These are phyloP conservation scores for Waitea zeae DNA, from an alignment of 1,284 basidiomycete species.

Conservation along the genomic window DNA sequence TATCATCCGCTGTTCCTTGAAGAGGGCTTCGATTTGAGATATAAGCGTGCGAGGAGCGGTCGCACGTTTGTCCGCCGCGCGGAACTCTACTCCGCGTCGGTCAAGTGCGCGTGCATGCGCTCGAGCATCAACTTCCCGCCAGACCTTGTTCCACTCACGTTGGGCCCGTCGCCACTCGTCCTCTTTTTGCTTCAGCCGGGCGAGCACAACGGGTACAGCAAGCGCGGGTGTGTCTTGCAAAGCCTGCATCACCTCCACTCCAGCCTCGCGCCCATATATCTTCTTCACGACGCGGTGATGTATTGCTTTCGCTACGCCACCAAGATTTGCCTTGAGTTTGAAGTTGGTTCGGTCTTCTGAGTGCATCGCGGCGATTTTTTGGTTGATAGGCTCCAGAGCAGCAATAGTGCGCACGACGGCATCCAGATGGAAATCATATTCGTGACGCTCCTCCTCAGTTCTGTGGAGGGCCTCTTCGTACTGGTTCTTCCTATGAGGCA, in stretches of 20 bases:
- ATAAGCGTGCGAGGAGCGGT: slow-evolving; percentile 74
- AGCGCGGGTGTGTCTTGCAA: slow-evolving; percentile 88
- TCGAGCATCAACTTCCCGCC: slow-evolving; percentile 90
- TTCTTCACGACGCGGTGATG: slow-evolving; percentile 95
- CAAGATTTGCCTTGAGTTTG: slow-evolving; percentile 84
- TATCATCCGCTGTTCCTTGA: slow-evolving; percentile 74
- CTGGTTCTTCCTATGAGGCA: slow-evolving; percentile 86
- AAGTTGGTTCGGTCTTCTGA: slow-evolving; percentile 71
- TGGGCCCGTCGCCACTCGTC: slow-evolving; percentile 99
- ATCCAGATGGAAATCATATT: slow-evolving; percentile 98
- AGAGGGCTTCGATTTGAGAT: slow-evolving; percentile 76
- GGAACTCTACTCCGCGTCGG: slow-evolving; percentile 87
- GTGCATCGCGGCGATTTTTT: slow-evolving; percentile 72
- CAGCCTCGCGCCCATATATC: slow-evolving; percentile 83
- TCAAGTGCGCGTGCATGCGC: slow-evolving; percentile 91
- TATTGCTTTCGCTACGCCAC: slow-evolving; percentile 81
- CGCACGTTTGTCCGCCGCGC: slow-evolving; percentile 83
- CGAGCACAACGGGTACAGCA: slow-evolving; percentile 89
- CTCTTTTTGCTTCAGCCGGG: slow-evolving; percentile 89
- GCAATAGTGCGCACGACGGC: slow-evolving; percentile 90
- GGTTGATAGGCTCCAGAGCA: slow-evolving; percentile 81
- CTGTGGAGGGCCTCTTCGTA: slow-evolving; percentile 94
- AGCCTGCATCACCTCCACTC: slow-evolving; percentile 76
- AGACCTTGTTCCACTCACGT: slow-evolving; percentile 97
- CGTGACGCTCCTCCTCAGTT: slow-evolving; percentile 94